Percentiles rank a stretch among this genome's conserved stretches.
phyloP scores from a whole-genome alignment of 345 rosid genomes.

The Raphanus raphanistrum region DNA sequence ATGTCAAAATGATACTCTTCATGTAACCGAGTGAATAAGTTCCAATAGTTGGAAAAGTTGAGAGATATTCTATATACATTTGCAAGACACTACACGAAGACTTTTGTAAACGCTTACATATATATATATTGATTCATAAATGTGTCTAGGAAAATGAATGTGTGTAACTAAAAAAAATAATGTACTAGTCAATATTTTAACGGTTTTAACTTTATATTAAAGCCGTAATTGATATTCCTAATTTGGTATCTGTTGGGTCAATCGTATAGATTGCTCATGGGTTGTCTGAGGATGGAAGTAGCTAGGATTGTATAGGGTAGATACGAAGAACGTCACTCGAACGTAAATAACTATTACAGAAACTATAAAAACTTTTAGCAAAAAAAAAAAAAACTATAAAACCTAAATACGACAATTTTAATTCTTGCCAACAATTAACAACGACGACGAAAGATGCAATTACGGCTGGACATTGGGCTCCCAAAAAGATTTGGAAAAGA shows the following conservation, averaged over 20 bases:
- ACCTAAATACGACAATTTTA: conserved; percentile 12
- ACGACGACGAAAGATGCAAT: conserved; percentile 32
- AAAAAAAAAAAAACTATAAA: not conserved
- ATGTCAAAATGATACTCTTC: not conserved
- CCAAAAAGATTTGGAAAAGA: conserved; percentile 2
- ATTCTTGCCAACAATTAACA: conserved; percentile 19
- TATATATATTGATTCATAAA: conserved; percentile 1
- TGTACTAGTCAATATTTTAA: conserved; percentile 28
- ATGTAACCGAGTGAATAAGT: not conserved
- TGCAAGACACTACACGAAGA: not conserved
- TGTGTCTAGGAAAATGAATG: conserved; percentile 3
- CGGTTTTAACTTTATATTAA: not conserved
- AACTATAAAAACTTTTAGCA: not conserved
- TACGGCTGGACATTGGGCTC: conserved; percentile 30
- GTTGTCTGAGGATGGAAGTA: conserved; percentile 28
- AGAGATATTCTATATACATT: conserved; percentile 2
- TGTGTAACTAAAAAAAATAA: not conserved
- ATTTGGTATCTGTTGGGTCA: conserved; percentile 9
- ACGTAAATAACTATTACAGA: conserved; percentile 1
- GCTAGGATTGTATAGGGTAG: conserved; percentile 34
- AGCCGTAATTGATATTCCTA: not conserved
- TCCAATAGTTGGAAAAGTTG: not conserved
- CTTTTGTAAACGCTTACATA: conserved; percentile 14
- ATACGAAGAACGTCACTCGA: conserved; percentile 25
- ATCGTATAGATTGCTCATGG: conserved; percentile 31